Evolutionary conservation across 129 eudicot species (phyloP).

Genomic region (Arctium minus): DNA sequence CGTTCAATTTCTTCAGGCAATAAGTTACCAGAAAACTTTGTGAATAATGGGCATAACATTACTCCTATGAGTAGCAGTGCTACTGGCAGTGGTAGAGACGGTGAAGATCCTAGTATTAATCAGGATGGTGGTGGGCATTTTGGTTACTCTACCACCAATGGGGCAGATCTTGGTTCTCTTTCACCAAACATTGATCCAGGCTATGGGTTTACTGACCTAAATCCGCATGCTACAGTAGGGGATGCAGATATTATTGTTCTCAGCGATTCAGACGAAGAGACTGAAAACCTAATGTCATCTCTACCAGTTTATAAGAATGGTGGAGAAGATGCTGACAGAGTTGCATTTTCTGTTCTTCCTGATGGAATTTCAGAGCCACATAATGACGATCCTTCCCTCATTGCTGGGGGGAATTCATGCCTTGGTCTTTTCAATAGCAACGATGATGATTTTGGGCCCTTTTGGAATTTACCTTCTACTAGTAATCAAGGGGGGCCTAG

Average conservation of each 20-base stretch:
- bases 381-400: constrained; percentile 45
- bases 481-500: constrained; percentile 55
- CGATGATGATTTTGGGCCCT: constrained; percentile 63
- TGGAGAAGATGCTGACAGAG: constrained; percentile 21
- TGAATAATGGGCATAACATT: constrained; percentile 32
- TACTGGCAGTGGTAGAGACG: constrained; percentile 71
- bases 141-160: constrained; percentile 47
- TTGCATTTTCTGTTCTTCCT: constrained; percentile 30
- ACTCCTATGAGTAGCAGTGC: constrained; percentile 87
- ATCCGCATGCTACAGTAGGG: constrained; percentile 33
- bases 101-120: constrained; percentile 84
- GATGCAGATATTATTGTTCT: constrained; percentile 68
- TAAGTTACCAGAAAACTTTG: constrained; percentile 25
- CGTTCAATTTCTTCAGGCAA: constrained; percentile 46
- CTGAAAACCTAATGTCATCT: constrained; percentile 40
- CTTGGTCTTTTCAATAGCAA: constrained; percentile 52
- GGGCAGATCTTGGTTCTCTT: constrained; percentile 61
- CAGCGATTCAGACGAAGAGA: constrained; percentile 90
- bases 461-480: constrained; percentile 69
- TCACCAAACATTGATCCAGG: constrained; percentile 47
- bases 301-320: constrained; percentile 23
- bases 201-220: constrained; percentile 30
- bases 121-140: constrained; percentile 66
- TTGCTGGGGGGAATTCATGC: constrained; percentile 41
- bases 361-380: constrained; percentile 49